Evolutionary conservation across 305 asterid genomes (phyloP).

Genomic region (Rubia balearica): DNA sequence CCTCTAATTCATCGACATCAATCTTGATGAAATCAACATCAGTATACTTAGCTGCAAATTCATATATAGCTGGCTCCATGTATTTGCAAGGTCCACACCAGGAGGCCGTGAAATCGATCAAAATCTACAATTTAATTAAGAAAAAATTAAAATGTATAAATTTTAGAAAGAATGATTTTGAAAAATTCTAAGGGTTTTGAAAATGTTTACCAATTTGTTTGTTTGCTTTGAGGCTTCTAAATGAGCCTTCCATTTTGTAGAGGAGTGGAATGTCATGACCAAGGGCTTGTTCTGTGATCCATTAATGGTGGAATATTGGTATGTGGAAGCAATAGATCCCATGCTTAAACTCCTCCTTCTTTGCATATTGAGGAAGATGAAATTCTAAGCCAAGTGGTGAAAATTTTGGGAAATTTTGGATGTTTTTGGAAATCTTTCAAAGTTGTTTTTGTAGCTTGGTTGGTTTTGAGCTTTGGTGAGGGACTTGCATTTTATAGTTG

Average conservation of each 20-base stretch:
- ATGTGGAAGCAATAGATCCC: conserved; percentile 37
- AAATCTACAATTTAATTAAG: conserved; percentile 30
- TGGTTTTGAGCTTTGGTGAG: conserved; percentile 12
- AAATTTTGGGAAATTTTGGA: not conserved
- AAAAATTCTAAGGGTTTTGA: not conserved
- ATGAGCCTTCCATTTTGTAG: conserved; percentile 52
- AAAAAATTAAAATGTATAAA: not conserved
- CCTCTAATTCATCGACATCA: conserved; percentile 64
- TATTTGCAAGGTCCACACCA: conserved; percentile 82
- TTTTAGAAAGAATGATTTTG: not conserved
- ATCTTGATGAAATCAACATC: conserved; percentile 76
- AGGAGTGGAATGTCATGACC: conserved; percentile 53
- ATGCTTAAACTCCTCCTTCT: conserved; percentile 13
- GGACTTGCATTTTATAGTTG: conserved; percentile 24
- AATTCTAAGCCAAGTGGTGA: not conserved
- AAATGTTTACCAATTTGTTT: conserved; percentile 41
- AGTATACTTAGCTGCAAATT: conserved; percentile 39
- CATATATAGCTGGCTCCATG: conserved; percentile 60
- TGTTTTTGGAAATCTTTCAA: not conserved
- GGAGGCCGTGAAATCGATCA: conserved; percentile 72
- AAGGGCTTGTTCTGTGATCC: conserved; percentile 29
- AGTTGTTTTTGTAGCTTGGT: conserved; percentile 16
- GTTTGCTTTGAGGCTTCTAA: conserved; percentile 50
- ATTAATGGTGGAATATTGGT: conserved; percentile 13
- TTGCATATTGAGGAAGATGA: not conserved